Conservation (phyloP, 495 filamentous ascomycete genomes). For the Elaphomyces granulatus region DNA sequence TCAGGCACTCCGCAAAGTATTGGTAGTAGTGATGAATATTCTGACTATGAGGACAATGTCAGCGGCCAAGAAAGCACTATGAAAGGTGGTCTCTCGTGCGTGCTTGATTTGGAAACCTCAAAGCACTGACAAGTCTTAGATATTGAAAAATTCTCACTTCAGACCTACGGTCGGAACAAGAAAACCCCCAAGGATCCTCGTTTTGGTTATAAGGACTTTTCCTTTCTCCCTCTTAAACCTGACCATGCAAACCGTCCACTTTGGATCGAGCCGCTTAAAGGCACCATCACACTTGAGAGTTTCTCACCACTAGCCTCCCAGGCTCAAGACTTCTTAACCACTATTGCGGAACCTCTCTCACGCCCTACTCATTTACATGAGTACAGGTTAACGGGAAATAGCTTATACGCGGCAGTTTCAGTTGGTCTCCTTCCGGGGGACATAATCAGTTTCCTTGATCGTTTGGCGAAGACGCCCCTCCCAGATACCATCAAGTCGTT, state of each 20-base stretch:
- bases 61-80: conserved; percentile 22
- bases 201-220: conserved; percentile 66
- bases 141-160: conserved; percentile 53
- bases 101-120: neutral
- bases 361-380: conserved; percentile 82
- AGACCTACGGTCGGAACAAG: conserved; percentile 30
- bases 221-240: conserved; percentile 63
- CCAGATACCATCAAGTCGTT: conserved; percentile 65
- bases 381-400: conserved; percentile 81
- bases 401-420: conserved; percentile 87
- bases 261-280: conserved; percentile 77
- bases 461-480: conserved; percentile 73
- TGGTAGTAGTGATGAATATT: conserved; percentile 56
- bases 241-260: conserved; percentile 81
- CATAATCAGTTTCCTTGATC: conserved; percentile 76
- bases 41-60: conserved; percentile 41
- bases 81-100: conserved; percentile 31
- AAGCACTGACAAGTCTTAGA: conserved; percentile 12
- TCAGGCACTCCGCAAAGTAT: conserved; percentile 50
- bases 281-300: conserved; percentile 86
- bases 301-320: conserved; percentile 74
- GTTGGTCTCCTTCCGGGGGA: conserved; percentile 77
- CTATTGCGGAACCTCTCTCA: conserved; percentile 85
- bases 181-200: conserved; percentile 29
- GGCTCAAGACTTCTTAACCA: conserved; percentile 89